Base-by-base conservation (phyloP, 495 filamentous ascomycete species). In the Aspergillus homomorphus region DNA sequence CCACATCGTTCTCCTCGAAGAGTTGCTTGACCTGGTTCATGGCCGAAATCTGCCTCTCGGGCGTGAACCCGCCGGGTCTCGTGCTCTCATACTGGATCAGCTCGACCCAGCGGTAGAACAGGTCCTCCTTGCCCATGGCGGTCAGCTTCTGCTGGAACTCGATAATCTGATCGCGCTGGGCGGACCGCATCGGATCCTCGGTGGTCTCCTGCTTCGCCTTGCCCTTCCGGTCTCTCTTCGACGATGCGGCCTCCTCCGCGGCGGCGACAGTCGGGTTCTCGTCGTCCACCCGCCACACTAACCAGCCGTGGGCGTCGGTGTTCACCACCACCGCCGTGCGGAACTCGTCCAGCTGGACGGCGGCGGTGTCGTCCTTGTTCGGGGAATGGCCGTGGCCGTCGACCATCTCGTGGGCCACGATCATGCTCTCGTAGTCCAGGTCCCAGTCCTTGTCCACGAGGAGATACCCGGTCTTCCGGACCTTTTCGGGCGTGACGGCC, bases 51-150 rank as follows among this genome's bases (percentile, higher is more conserved):
- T 92, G 88, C 61, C 82, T 77, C 63, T 91, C 88, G 3, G 74
- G 66, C 1, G 83, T 87, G 64, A 92, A 92, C 0, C 87, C 87
- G 43, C 87, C 90, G 0, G 89, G 84, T 58, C 80, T 80, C 26
- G 81, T 82, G 50, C 88, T 88, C 72, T 94, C 91, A 65, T 82
- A 91, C 69, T 95, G 90, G 42, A 95, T 78, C 55, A 94, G 70
- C 73, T 96, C 91, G 51, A 92, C 87, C 88, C 89, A 92, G 30
- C 86, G 80, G 71, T 86, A 94, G 73, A 96, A 96, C 8, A 96
- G 69, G 56, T 86, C 82, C 69, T 94, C 91, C 70, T 94, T 92
- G 10, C 89, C 89, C 67, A 92, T 73, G 2, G 77, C 77, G 3
- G 82, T 79, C 58, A 95, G 74, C 48, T 81, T 82, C 44, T 92